Conservation (phyloP, 2,329 filamentous ascomycete genomes). For the Sclerotinia trifoliorum region DNA sequence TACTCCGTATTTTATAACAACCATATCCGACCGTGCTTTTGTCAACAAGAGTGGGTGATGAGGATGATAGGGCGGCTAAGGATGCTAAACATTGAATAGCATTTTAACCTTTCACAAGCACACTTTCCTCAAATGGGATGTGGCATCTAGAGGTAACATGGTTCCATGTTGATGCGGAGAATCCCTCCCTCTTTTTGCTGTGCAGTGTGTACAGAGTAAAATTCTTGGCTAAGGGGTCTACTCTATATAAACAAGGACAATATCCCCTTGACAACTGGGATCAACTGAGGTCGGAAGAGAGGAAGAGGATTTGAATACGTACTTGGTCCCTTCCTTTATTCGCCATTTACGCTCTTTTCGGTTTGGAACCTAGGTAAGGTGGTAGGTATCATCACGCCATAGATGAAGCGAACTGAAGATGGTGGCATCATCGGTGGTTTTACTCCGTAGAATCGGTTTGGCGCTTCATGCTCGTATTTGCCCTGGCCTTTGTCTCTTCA, state of each 20-base stretch:
- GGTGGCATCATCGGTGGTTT: conserved; percentile 5
- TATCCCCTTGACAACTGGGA: neutral
- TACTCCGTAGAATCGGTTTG: neutral
- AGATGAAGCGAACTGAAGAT: neutral
- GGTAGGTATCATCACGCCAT: neutral
- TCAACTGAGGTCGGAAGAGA: neutral
- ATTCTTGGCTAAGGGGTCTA: neutral
- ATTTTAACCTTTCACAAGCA: conserved; percentile 3
- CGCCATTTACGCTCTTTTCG: neutral
- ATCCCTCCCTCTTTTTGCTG: conserved; percentile 6
- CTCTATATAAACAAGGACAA: neutral
- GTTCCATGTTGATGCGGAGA: conserved; percentile 8
- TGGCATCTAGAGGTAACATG: conserved; percentile 1
- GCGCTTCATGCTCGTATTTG: conserved; percentile 1
- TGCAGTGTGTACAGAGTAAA: neutral
- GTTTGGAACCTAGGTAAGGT: neutral
- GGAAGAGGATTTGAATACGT: neutral
- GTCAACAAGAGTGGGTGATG: neutral
- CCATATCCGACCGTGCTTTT: neutral
- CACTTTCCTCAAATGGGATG: neutral
- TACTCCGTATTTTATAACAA: neutral
- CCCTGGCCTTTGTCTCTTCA: neutral
- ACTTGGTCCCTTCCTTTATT: neutral
- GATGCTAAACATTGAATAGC: neutral
- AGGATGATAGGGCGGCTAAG: neutral